Evolutionary conservation across 768 basidiomycete species (phyloP).

Genomic region (Lactarius sp.): DNA sequence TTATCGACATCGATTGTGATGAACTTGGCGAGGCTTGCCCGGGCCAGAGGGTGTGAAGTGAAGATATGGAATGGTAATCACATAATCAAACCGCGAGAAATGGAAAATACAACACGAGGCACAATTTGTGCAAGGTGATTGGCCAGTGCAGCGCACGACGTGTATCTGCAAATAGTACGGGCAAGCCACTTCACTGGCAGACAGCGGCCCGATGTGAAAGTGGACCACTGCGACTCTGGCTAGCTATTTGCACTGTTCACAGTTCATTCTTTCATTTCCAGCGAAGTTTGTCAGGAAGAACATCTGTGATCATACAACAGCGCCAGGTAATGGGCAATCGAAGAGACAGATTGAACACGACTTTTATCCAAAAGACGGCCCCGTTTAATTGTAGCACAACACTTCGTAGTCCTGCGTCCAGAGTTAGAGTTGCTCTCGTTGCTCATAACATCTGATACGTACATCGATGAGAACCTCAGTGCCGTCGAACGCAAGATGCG

Average conservation of each 20-base stretch:
- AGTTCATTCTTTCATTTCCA: background rate
- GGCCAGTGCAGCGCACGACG: too few species aligned
- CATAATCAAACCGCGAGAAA: too few species aligned
- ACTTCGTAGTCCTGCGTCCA: constrained; percentile 38
- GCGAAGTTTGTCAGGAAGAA: background rate
- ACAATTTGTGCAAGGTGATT: too few species aligned
- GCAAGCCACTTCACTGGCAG: too few species aligned
- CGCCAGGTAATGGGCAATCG: background rate
- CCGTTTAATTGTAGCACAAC: constrained; percentile 33
- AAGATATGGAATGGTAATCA: too few species aligned
- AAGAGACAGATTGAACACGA: background rate
- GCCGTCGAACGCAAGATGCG: constrained; percentile 46
- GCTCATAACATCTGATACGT: constrained; percentile 17
- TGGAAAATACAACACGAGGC: too few species aligned
- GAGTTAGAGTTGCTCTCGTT: background rate
- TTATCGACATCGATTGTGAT: background rate
- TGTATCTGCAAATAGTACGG: too few species aligned
- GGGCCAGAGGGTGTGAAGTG: too few species aligned
- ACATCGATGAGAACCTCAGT: constrained; percentile 52
- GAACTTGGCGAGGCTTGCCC: too few species aligned
- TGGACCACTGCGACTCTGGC: too few species aligned
- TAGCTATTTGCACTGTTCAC: background rate
- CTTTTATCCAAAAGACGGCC: background rate
- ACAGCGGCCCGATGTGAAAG: too few species aligned
- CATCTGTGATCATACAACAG: constrained; percentile 1